phyloP scores from a whole-genome alignment of 345 rosid species.

The Salix brachista region DNA sequence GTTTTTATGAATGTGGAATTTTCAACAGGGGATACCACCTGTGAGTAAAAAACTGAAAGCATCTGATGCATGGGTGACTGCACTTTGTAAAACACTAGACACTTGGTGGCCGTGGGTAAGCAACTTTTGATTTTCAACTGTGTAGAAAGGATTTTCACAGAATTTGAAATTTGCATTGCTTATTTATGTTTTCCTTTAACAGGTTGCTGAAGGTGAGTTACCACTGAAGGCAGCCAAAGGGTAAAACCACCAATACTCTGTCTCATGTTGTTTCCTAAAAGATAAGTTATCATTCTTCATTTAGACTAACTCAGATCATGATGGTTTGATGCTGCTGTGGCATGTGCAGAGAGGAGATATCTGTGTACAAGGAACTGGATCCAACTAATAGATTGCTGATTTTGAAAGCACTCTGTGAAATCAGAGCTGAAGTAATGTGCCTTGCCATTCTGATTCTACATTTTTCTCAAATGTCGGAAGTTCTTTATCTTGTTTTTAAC shows the following conservation, averaged over 20 bases:
- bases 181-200: conserved; percentile 4
- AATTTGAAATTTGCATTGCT: not conserved
- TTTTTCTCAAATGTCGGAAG: conserved; percentile 9
- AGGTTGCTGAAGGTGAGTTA: conserved; percentile 82
- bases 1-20: not conserved
- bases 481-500: not conserved
- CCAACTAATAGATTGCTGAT: conserved; percentile 54
- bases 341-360: conserved; percentile 58
- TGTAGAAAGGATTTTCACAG: not conserved
- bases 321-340: conserved; percentile 16
- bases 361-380: conserved; percentile 55
- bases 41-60: conserved; percentile 45
- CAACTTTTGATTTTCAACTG: not conserved
- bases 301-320: not conserved
- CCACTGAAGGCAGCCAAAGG: conserved; percentile 58
- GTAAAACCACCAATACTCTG: conserved; percentile 22
- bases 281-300: not conserved
- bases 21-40: conserved; percentile 69
- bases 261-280: not conserved
- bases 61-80: conserved; percentile 72
- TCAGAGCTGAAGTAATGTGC: conserved; percentile 61
- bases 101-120: conserved; percentile 89
- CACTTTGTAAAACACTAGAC: conserved; percentile 65
- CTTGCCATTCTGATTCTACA: not conserved
- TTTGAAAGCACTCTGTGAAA: conserved; percentile 82